Evolutionary conservation across 2,329 filamentous ascomycete genomes (phyloP), one percentile per base, ranked within the genome.

Genomic region (Pochonia chlamydosporia): DNA sequence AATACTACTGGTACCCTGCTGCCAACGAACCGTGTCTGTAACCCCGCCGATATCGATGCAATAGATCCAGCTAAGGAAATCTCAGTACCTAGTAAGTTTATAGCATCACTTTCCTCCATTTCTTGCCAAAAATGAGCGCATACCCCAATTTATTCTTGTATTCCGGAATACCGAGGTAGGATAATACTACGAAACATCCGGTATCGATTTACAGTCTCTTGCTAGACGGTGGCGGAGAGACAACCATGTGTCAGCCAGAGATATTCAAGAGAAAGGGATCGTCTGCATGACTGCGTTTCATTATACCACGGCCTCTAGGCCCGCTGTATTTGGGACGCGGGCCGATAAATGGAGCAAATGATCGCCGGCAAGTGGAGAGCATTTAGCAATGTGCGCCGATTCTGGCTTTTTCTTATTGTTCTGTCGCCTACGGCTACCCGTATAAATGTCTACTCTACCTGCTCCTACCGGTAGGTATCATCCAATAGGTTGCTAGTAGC

Each of bases 41-140:
- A n/a, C n/a, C n/a, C n/a, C n/a, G n/a, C n/a, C n/a, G n/a, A n/a
- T n/a, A n/a, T n/a, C n/a, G n/a, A n/a, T n/a, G n/a, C n/a, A n/a
- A n/a, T n/a, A n/a, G n/a, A n/a, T n/a, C n/a, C n/a, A n/a, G n/a
- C n/a, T n/a, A n/a, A n/a, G n/a, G n/a, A n/a, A n/a, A n/a, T n/a
- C n/a, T n/a, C n/a, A n/a, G n/a, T n/a, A n/a, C n/a, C n/a, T n/a
- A n/a, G n/a, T n/a, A n/a, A n/a, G n/a, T n/a, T n/a, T 43, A 43
- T 20, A 43, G 25, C 40, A 31, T 43, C 26, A 31, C 40, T 30
- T 43, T 31, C 40, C 40, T 4, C 24, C 40, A n/a, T 30, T 43
- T 33, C 7, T 5, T 20, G 40, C 25, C 9, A 20, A 21, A 11
- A 8, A 23, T 14, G 26, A 43, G 4, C 40, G 16, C 25, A 1